Percentiles rank a stretch among this genome's conserved stretches.
phyloP scores from a whole-genome alignment of 768 basidiomycete genomes.

The Calocybe cyanea region DNA sequence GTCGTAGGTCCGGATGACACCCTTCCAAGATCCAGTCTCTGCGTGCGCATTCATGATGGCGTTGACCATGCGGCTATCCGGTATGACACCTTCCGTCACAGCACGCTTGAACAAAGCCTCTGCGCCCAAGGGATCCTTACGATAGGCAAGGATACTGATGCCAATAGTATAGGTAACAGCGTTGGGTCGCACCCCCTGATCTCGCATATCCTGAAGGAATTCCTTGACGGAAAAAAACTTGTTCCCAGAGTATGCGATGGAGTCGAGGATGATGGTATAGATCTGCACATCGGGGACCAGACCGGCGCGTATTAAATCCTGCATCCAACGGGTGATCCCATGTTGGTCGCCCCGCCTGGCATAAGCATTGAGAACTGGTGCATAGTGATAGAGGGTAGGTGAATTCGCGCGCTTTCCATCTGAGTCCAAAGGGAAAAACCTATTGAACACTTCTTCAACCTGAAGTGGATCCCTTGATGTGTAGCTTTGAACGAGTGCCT shows the following conservation, averaged over 20 bases:
- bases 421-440: constrained; percentile 43
- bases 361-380: constrained; percentile 53
- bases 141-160: constrained; percentile 60
- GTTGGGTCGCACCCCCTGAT: constrained; percentile 42
- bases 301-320: constrained; percentile 44
- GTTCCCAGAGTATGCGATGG: constrained; percentile 53
- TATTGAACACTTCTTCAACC: constrained; percentile 48
- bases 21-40: constrained; percentile 74
- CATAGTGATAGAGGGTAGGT: constrained; percentile 51
- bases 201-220: constrained; percentile 61
- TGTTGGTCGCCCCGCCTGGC: constrained; percentile 37
- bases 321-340: constrained; percentile 54
- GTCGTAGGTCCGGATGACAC: constrained; percentile 68
- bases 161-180: constrained; percentile 60
- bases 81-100: constrained; percentile 53
- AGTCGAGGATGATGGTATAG: constrained; percentile 58
- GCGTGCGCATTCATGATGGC: constrained; percentile 82
- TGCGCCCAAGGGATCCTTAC: constrained; percentile 60
- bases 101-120: constrained; percentile 66
- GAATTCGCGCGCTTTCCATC: constrained; percentile 25
- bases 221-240: constrained; percentile 42
- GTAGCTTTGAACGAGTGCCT: constrained; percentile 53
- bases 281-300: constrained; percentile 50
- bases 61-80: constrained; percentile 62
- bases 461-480: constrained; percentile 38